Percentiles rank a stretch among this genome's conserved stretches.
Evolutionary conservation across 2,329 filamentous ascomycete genomes (phyloP).

Genomic region (Monosporascus ibericus): DNA sequence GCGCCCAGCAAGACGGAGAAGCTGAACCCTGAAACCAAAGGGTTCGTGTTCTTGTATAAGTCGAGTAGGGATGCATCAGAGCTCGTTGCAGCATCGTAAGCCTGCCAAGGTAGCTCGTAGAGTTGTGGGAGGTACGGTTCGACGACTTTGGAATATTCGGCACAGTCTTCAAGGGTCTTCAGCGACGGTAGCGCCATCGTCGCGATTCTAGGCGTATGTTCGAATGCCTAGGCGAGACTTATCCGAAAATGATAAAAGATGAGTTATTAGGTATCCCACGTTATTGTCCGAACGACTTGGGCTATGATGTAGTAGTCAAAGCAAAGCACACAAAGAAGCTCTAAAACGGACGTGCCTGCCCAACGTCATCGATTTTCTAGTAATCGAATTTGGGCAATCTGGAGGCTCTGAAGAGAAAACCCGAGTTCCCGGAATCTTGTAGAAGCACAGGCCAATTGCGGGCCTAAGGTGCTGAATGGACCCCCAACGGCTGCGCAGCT

Average conservation of each 20-base stretch:
- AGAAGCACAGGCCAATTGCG: conserved; percentile 1
- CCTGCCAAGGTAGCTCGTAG: conserved; percentile 59
- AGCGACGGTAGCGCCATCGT: conserved; percentile 68
- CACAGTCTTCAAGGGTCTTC: conserved; percentile 64
- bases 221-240: not conserved
- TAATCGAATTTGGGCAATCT: not conserved
- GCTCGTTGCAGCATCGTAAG: conserved; percentile 54
- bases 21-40: conserved; percentile 68
- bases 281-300: not conserved
- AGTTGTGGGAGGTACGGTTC: conserved; percentile 68
- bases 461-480: not conserved
- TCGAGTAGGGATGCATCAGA: conserved; percentile 53
- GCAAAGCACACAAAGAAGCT: no score
- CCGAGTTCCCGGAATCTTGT: not conserved
- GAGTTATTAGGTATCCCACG: no score
- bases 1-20: conserved; percentile 65
- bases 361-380: not conserved
- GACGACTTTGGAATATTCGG: conserved; percentile 69
- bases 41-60: conserved; percentile 81
- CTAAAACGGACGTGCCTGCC: not conserved
- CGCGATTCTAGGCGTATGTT: not conserved
- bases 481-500: no score
- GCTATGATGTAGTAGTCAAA: no score
- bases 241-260: no score
- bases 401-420: not conserved